A percentile compares a stretch with the other conserved stretches of the same genome.
Evolutionary conservation across 805 yeast genomes (phyloP).

Genomic region (Scheffersomyces spartinae): DNA sequence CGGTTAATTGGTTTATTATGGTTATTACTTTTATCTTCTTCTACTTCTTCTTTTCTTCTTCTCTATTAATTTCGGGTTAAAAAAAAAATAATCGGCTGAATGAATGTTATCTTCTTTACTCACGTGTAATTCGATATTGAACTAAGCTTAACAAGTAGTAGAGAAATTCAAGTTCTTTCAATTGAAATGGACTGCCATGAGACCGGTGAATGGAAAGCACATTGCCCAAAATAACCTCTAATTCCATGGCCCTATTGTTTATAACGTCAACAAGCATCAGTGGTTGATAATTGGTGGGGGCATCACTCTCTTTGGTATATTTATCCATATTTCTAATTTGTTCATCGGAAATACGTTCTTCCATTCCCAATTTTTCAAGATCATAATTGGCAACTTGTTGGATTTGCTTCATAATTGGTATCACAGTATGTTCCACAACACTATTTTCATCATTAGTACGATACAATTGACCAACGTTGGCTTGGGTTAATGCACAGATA

Average conservation of each 20-base stretch:
- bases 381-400: constrained; percentile 8
- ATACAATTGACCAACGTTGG: constrained; percentile 47
- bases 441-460: too few species aligned
- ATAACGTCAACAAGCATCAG: constrained; percentile 63
- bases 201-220: constrained; percentile 36
- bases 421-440: constrained; percentile 3
- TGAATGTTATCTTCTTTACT: too few species aligned
- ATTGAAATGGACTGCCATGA: too few species aligned
- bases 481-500: constrained; percentile 42
- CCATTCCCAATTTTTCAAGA: constrained; percentile 6
- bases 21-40: too few species aligned
- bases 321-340: constrained; percentile 7
- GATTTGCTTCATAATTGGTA: constrained; percentile 13
- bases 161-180: too few species aligned
- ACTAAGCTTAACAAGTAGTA: too few species aligned
- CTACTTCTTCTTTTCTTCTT: too few species aligned
- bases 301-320: constrained; percentile 26
- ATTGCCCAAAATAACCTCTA: constrained; percentile 64
- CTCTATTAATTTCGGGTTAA: too few species aligned
- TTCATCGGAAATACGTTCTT: constrained; percentile 1
- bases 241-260: constrained; percentile 58
- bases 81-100: too few species aligned
- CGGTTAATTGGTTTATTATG: too few species aligned
- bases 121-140: too few species aligned
- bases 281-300: constrained; percentile 49